These are phyloP conservation scores for Cetraspora pellucida DNA, from an alignment of 192 early-diverging fungal species.

Conservation along the genomic window DNA sequence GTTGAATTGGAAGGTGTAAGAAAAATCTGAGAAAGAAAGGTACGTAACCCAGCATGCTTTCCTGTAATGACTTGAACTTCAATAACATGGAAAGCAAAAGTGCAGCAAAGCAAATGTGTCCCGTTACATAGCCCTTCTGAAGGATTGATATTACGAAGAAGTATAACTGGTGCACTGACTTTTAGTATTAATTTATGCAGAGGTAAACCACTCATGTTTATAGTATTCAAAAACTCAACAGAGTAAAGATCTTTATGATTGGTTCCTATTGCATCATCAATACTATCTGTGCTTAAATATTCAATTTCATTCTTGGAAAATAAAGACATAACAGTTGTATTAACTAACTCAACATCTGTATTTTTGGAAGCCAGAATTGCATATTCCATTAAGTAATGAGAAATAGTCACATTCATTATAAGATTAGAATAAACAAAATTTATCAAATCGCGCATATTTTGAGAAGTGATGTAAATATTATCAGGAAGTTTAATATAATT, in stretches of 20 bases:
- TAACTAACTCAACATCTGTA: slow-evolving; percentile 32
- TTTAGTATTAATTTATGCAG: slow-evolving; percentile 25
- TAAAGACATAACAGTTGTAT: slow-evolving; percentile 2
- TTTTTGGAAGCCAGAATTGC: slow-evolving; percentile 35
- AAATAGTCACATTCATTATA: background rate
- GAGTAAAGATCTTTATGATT: background rate
- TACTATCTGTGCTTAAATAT: slow-evolving; percentile 14
- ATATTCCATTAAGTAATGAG: no score
- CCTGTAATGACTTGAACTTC: no score
- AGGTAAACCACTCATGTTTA: background rate
- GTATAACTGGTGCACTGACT: slow-evolving; percentile 11
- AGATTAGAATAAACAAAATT: slow-evolving; percentile 28
- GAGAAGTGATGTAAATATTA: background rate
- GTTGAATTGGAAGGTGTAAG: no score
- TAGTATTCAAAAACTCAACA: background rate
- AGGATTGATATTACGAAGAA: slow-evolving; percentile 29
- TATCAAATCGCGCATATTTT: slow-evolving; percentile 5
- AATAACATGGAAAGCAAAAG: no score
- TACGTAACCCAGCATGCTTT: no score
- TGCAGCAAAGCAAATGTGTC: no score
- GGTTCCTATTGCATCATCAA: background rate
- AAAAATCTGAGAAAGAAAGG: no score
- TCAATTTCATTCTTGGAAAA: slow-evolving; percentile 13
- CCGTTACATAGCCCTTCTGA: slow-evolving; percentile 26
- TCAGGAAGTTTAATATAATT: no score